phyloP scores from a whole-genome alignment of 2,329 filamentous ascomycete species.

The Pseudogymnoascus pannorum region DNA sequence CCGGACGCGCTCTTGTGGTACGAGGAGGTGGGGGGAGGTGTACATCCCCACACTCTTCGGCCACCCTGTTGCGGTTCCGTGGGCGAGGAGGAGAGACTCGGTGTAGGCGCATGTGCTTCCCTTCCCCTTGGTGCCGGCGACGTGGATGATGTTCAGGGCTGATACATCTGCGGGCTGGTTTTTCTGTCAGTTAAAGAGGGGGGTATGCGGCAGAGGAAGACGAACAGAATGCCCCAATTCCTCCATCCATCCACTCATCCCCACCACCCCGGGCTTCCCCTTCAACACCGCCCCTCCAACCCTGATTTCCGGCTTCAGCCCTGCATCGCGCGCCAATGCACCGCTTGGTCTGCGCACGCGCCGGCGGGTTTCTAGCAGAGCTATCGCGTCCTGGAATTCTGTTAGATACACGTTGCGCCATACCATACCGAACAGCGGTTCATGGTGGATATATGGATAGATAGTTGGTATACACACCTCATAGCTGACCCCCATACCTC shows the following conservation, averaged over 20 bases:
- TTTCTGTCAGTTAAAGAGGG: no score
- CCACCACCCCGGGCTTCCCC: conserved; percentile 42
- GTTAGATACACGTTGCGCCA: neutral
- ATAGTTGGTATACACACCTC: neutral
- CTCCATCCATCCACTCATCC: conserved; percentile 71
- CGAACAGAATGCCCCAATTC: conserved; percentile 65
- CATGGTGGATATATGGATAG: no score
- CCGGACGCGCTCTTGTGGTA: conserved; percentile 57
- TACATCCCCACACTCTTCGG: conserved; percentile 46
- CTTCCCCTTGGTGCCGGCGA: conserved; percentile 67
- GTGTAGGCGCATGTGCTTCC: conserved; percentile 63
- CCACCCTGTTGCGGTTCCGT: conserved; percentile 31
- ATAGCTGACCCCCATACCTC: neutral
- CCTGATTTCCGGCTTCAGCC: neutral
- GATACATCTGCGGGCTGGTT: conserved; percentile 43
- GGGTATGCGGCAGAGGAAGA: neutral
- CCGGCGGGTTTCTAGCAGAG: neutral
- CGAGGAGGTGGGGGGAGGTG: conserved; percentile 59
- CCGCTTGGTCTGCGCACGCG: neutral
- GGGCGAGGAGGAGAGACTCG: conserved; percentile 49
- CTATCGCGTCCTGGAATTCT: neutral
- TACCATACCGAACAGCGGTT: no score
- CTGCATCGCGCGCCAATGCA: neutral
- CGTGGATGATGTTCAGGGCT: conserved; percentile 56
- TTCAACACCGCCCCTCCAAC: neutral